These are phyloP conservation scores for Monosporozyma aerobia DNA, from an alignment of 805 yeast genomes.

Conservation along the genomic window DNA sequence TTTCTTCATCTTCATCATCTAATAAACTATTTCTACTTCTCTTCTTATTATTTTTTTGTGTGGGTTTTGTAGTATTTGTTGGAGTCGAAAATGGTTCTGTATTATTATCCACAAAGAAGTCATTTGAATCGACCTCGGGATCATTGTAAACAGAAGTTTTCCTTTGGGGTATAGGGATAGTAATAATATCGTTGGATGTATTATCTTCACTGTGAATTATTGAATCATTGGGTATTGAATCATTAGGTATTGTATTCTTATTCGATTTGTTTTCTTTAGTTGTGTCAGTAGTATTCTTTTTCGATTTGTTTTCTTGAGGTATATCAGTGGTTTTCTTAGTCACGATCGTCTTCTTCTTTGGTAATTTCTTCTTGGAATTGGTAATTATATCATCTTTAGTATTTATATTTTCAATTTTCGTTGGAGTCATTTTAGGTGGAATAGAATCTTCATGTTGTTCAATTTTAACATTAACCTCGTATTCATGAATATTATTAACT, in stretches of 20 bases:
- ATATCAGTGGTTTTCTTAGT: too few species aligned
- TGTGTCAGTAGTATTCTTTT: neutral
- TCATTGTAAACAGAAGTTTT: neutral
- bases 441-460: neutral
- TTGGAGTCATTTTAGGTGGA: neutral
- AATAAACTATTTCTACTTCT: neutral
- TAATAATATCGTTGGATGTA: neutral
- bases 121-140: neutral
- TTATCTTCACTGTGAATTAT: neutral
- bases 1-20: neutral
- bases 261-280: neutral
- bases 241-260: neutral
- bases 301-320: neutral
- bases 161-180: neutral
- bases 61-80: neutral
- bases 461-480: constrained; percentile 18
- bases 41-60: neutral
- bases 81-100: neutral
- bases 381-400: neutral
- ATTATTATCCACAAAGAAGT: neutral
- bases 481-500: constrained; percentile 27
- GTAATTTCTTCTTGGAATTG: neutral
- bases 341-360: too few species aligned
- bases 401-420: neutral
- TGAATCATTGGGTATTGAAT: neutral